Evolutionary conservation across 768 basidiomycete species (phyloP).

Genomic region (Rhodotorula diobovata): DNA sequence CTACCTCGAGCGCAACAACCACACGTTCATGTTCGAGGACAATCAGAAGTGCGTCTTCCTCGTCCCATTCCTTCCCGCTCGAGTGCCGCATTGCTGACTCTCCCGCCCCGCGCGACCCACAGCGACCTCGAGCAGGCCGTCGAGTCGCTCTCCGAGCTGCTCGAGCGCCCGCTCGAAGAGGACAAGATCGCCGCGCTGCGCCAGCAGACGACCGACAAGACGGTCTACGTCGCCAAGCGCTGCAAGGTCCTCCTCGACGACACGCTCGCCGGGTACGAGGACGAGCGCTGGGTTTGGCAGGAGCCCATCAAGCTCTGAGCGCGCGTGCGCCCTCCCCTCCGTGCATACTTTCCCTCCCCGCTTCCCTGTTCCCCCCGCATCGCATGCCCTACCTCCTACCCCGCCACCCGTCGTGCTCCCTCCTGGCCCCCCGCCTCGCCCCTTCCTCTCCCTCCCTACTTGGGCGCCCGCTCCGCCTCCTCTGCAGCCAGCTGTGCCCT

Average conservation of each 20-base stretch:
- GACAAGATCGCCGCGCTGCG: conserved; percentile 74
- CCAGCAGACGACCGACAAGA: conserved; percentile 89
- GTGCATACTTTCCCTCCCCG: too few species aligned
- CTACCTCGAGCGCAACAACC: conserved; percentile 81
- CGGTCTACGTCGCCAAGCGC: conserved; percentile 94
- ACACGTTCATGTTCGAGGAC: conserved; percentile 94
- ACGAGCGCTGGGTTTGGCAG: conserved; percentile 37
- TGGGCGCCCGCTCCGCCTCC: too few species aligned
- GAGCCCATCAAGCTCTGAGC: conserved; percentile 29
- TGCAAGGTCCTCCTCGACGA: conserved; percentile 94
- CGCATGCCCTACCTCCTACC: too few species aligned
- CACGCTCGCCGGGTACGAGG: conserved; percentile 52
- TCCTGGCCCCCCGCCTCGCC: too few species aligned
- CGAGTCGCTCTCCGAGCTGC: conserved; percentile 84
- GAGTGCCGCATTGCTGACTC: conserved; percentile 10
- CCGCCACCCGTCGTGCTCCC: too few species aligned
- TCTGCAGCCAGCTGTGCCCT: too few species aligned
- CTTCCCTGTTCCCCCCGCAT: too few species aligned
- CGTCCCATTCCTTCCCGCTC: background rate
- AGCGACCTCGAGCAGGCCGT: conserved; percentile 93
- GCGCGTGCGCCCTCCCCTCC: too few species aligned
- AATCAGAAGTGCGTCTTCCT: conserved; percentile 70
- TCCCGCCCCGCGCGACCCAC: background rate
- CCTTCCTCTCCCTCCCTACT: too few species aligned
- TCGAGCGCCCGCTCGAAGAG: conserved; percentile 85